These are phyloP conservation scores for Beauveria rudraprayagi DNA, from an alignment of 2,329 filamentous ascomycete species.

Conservation along the genomic window DNA sequence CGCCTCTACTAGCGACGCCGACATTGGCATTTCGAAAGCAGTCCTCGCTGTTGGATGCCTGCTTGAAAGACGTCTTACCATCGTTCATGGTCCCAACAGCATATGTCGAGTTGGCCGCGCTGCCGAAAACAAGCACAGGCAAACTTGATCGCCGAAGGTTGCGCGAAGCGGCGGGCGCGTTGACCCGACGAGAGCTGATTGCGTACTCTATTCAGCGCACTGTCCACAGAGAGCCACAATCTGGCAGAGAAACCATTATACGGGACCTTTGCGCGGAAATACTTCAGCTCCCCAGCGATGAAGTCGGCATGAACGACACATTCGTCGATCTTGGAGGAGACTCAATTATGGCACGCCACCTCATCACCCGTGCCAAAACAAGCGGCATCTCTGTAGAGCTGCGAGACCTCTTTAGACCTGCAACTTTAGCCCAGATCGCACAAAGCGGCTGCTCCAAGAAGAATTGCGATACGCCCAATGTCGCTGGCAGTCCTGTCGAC, in stretches of 20 bases:
- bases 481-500: neutral
- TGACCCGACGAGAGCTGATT: neutral
- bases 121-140: neutral
- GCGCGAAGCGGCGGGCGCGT: neutral
- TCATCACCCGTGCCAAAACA: neutral
- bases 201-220: neutral
- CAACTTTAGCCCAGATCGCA: neutral
- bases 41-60: neutral
- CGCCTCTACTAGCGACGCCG: neutral
- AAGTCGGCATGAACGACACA: constrained; percentile 1
- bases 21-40: neutral
- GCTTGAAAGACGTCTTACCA: neutral
- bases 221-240: neutral
- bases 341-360: neutral
- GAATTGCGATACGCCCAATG: neutral
- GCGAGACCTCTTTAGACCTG: neutral
- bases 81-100: neutral
- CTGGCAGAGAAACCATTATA: neutral
- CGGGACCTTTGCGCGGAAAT: neutral
- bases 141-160: constrained; percentile 1
- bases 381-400: neutral
- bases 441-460: neutral
- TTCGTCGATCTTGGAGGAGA: constrained; percentile 3
- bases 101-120: neutral
- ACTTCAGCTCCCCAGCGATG: neutral